Evolutionary conservation across 345 rosid species (phyloP).

Genomic region (Linum usitatissimum): DNA sequence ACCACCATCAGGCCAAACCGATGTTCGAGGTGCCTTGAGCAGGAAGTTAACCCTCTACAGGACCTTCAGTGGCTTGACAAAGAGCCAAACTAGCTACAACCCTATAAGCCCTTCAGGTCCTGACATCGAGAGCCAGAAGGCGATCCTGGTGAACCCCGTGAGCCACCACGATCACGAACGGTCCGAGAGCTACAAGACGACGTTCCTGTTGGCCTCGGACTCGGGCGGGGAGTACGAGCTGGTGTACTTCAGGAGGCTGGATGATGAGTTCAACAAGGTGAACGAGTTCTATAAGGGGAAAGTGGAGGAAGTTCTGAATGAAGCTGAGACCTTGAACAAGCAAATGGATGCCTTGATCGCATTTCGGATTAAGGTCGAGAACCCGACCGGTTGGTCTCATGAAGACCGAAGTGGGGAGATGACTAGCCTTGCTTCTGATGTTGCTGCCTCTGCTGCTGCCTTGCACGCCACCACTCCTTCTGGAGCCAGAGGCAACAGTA

Average conservation of each 20-base stretch:
- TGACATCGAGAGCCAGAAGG: slow-evolving; percentile 23
- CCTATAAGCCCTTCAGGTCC: background rate
- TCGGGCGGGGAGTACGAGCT: slow-evolving; percentile 34
- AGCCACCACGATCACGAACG: slow-evolving; percentile 12
- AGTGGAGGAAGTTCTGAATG: slow-evolving; percentile 16
- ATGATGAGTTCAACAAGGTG: slow-evolving; percentile 29
- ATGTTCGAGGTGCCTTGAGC: slow-evolving; percentile 14
- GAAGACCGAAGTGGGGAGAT: background rate
- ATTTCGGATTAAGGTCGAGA: slow-evolving; percentile 11
- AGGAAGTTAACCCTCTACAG: slow-evolving; percentile 18
- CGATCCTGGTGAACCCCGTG: slow-evolving; percentile 9
- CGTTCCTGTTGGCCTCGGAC: slow-evolving; percentile 19
- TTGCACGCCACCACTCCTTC: slow-evolving; percentile 4
- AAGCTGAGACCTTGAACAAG: slow-evolving; percentile 14
- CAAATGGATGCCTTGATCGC: slow-evolving; percentile 22
- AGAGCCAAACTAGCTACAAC: slow-evolving; percentile 5
- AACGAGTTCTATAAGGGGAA: slow-evolving; percentile 13
- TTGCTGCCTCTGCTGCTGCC: slow-evolving; percentile 4
- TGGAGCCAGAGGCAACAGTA: background rate
- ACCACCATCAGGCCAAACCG: slow-evolving; percentile 6
- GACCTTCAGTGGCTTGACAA: slow-evolving; percentile 31
- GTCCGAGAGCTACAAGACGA: slow-evolving; percentile 20
- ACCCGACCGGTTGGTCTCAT: slow-evolving; percentile 2
- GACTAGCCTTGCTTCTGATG: slow-evolving; percentile 5
- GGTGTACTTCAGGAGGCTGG: slow-evolving; percentile 32